phyloP scores from a whole-genome alignment of 768 basidiomycete genomes.

The Pseudohyphozyma bogoriensis region DNA sequence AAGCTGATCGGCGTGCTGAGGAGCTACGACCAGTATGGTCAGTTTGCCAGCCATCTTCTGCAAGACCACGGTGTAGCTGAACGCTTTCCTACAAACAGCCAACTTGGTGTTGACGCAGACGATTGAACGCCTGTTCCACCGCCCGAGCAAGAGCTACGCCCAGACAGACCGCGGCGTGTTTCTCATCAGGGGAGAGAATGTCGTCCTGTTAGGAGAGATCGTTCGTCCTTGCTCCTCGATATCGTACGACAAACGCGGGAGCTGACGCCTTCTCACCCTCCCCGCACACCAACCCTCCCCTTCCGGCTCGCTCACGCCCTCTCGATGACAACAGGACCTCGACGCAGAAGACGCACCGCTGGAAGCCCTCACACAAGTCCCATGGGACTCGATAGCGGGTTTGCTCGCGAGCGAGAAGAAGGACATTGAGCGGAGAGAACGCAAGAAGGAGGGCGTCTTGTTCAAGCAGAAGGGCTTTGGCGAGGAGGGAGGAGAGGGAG shows the following conservation, averaged over 20 bases:
- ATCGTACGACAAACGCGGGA: no score
- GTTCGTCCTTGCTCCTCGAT: constrained; percentile 47
- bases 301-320: not conserved
- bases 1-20: constrained; percentile 92
- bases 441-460: constrained; percentile 61
- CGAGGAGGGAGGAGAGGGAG: constrained; percentile 91
- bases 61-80: not conserved
- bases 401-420: constrained; percentile 72
- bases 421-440: not conserved
- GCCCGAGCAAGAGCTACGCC: constrained; percentile 57
- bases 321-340: constrained; percentile 54
- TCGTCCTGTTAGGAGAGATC: constrained; percentile 91
- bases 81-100: constrained; percentile 46
- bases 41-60: constrained; percentile 30
- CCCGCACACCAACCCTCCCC: not conserved
- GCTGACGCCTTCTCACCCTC: not conserved
- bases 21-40: constrained; percentile 98
- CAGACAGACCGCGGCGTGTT: constrained; percentile 82
- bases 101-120: constrained; percentile 96
- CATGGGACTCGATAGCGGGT: constrained; percentile 59
- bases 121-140: constrained; percentile 87
- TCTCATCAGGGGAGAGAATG: constrained; percentile 95
- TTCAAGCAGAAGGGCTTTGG: constrained; percentile 80
- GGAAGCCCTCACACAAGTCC: constrained; percentile 56
- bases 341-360: constrained; percentile 84